Base-by-base conservation (phyloP, 1,139 yeast genomes). In the Hemisphaericaspora subhashii region DNA sequence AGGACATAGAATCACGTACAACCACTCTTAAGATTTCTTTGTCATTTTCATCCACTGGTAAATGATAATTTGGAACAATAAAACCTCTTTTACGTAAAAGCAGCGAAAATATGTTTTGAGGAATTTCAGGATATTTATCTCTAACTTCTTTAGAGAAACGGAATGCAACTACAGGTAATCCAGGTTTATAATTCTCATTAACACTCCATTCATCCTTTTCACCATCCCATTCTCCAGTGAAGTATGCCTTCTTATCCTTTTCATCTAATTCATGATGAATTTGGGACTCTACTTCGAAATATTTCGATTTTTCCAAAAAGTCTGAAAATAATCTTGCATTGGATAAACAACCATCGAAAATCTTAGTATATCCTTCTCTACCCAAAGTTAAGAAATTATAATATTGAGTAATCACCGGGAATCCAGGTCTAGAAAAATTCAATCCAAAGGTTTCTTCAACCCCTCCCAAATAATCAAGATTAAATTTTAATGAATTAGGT, bases 371-470 rank as follows among this genome's bases (percentile, higher is more conserved):
- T 9, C 97, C 97, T 37, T 76, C 74, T 47, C 62, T 65, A 6
- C 96, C 97, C 34, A 81, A 68, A 26, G 79, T 68, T 50, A 88
- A 67, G 54, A 89, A 80, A 60, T 85, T 86, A 71, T 70, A 88
- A 71, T 89, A 89, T 63, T 89, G 97, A 53, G 84, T 88, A 44
- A 89, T 71, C 16, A 89, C 92, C 41, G 89, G 95, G 77, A 81
- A 86, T 2, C 97, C 97, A 3, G 97, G 94, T 59, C 97, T 80
- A 12, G 95, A 86, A 61, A 89, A 89, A 66, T 89, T 89, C 60
- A 89, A 73, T 29, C 83, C 86, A 65, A 81, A 89, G 18, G 94
- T 83, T 60, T 86, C 92, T 61, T 89, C 97, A 14, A 83, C 77
- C 22, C 96, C 95, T 24, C 97, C 97, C 36, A 89, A 73, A 59